These are phyloP conservation scores for Fraxinus cuspidata DNA, from an alignment of 257 asterid species.

Conservation along the genomic window DNA sequence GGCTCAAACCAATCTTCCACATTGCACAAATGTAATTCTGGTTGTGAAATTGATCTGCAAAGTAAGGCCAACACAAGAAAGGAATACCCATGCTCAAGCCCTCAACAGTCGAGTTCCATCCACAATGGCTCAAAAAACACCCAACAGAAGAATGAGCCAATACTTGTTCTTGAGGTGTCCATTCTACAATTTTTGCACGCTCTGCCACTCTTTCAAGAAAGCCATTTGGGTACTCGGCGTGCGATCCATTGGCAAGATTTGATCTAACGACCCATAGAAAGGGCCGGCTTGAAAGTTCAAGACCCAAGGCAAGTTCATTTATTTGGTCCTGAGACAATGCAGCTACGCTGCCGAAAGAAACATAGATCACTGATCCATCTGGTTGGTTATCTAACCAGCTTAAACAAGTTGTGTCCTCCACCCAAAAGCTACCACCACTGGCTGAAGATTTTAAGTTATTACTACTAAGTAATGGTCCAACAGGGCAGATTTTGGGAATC, in stretches of 20 bases:
- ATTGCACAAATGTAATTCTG: slow-evolving; percentile 40
- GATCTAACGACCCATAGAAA: slow-evolving; percentile 30
- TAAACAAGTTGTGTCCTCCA: slow-evolving; percentile 54
- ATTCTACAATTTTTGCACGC: slow-evolving; percentile 55
- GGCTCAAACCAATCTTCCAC: slow-evolving; percentile 51
- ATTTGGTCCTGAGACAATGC: slow-evolving; percentile 44
- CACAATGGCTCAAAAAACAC: slow-evolving; percentile 65
- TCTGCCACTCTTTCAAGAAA: slow-evolving; percentile 23
- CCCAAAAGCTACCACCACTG: slow-evolving; percentile 34
- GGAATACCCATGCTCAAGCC: slow-evolving; percentile 63
- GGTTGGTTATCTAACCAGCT: slow-evolving; percentile 56
- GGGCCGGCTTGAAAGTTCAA: slow-evolving; percentile 44
- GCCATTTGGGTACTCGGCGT: background rate
- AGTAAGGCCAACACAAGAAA: slow-evolving; percentile 64
- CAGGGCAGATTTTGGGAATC: slow-evolving; percentile 13
- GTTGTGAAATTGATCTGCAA: slow-evolving; percentile 57
- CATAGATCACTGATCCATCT: slow-evolving; percentile 48
- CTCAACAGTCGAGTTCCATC: slow-evolving; percentile 66
- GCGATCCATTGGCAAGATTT: slow-evolving; percentile 29
- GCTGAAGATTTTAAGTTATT: slow-evolving; percentile 14
- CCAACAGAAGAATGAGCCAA: slow-evolving; percentile 48
- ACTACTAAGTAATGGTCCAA: slow-evolving; percentile 44
- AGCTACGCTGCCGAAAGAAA: slow-evolving; percentile 63
- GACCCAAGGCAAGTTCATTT: slow-evolving; percentile 51
- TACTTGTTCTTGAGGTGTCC: slow-evolving; percentile 70